phyloP scores from a whole-genome alignment of 306 rosid genomes.

The Cucurbita argyrosperma region DNA sequence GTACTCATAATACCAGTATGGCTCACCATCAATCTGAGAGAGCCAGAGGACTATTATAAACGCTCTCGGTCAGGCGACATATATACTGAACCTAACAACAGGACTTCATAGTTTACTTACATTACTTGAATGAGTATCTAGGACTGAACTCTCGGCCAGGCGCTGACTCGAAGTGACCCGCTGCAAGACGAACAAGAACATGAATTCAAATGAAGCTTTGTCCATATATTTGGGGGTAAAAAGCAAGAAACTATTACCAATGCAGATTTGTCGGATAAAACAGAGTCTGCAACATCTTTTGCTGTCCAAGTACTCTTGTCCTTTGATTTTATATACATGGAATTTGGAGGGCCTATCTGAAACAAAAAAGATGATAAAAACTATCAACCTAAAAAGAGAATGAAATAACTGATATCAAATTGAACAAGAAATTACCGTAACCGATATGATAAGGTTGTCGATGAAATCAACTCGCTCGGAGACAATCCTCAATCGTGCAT shows the following conservation, averaged over 20 bases:
- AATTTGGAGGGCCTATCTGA: constrained; percentile 94
- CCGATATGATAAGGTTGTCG: constrained; percentile 77
- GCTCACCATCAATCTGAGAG: constrained; percentile 70
- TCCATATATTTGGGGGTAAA: not conserved
- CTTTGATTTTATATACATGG: constrained; percentile 41
- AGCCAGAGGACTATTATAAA: not conserved
- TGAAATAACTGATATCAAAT: not conserved
- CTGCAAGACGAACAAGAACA: constrained; percentile 31
- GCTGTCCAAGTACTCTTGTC: constrained; percentile 86
- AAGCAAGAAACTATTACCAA: constrained; percentile 35
- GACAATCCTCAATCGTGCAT: constrained; percentile 91
- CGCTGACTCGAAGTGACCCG: constrained; percentile 90
- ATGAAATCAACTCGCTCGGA: constrained; percentile 80
- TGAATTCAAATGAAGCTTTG: not conserved
- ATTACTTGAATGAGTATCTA: constrained; percentile 63
- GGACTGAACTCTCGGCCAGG: constrained; percentile 84
- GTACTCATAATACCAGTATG: constrained; percentile 82
- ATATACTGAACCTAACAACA: not conserved
- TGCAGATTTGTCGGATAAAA: constrained; percentile 82
- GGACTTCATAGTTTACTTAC: constrained; percentile 22
- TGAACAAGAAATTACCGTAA: constrained; percentile 49
- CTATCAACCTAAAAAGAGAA: constrained; percentile 17
- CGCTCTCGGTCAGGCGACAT: not conserved
- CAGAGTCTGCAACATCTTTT: constrained; percentile 89
- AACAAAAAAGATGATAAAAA: constrained; percentile 19